Percentiles rank a stretch among this genome's conserved stretches.
These are phyloP conservation scores for Castanea crenata DNA, from an alignment of 306 rosid species.

Conservation along the genomic window DNA sequence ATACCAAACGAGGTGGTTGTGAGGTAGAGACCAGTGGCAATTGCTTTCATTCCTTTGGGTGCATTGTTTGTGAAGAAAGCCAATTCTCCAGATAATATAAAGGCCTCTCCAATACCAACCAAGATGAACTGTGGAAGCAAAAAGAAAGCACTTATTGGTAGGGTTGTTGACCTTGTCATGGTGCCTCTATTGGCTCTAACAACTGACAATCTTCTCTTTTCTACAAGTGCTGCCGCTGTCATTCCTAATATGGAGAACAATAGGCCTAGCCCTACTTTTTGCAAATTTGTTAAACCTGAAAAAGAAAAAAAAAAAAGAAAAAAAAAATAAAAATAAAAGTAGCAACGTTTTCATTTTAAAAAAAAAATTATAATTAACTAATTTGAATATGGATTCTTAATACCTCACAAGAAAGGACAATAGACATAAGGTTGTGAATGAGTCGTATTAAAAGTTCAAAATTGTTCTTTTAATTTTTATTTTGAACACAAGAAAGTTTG, in stretches of 20 bases:
- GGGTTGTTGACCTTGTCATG: background rate
- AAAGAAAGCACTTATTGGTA: background rate
- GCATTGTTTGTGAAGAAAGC: background rate
- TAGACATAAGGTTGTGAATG: too few relatives aligned
- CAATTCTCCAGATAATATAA: background rate
- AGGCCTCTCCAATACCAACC: background rate
- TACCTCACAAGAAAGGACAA: too few relatives aligned
- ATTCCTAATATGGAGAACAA: background rate
- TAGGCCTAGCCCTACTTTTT: background rate
- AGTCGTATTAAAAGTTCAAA: too few relatives aligned
- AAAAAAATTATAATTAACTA: too few relatives aligned
- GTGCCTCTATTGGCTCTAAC: background rate
- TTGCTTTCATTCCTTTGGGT: background rate
- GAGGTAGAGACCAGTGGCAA: background rate
- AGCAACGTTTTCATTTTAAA: too few relatives aligned
- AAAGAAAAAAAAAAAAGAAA: background rate
- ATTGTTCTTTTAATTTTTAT: too few relatives aligned
- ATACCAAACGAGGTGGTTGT: background rate
- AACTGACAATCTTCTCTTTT: background rate
- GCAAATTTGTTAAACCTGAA: conserved; percentile 1
- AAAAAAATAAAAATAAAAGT: too few relatives aligned
- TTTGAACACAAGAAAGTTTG: too few relatives aligned
- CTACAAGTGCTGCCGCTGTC: background rate
- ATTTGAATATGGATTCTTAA: too few relatives aligned
- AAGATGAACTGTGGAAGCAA: conserved; percentile 3